phyloP scores from a whole-genome alignment of 371 early-diverging fungal genomes.

The Batrachochytrium dendrobatidis region DNA sequence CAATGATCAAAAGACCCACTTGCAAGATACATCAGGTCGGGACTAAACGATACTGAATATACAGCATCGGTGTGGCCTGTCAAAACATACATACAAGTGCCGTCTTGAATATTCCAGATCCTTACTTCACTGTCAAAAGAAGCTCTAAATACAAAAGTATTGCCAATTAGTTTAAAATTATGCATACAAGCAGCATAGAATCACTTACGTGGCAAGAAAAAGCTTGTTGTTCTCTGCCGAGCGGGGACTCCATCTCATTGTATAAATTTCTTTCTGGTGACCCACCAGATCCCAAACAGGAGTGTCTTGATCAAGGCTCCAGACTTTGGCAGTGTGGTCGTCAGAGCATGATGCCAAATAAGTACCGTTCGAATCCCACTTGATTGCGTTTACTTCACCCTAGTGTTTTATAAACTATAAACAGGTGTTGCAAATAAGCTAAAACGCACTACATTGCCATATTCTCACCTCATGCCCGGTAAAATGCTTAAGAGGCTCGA shows the following conservation, averaged over 20 bases:
- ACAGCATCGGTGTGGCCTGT: constrained; percentile 68
- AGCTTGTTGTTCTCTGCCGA: constrained; percentile 19
- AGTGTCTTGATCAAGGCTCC: constrained; percentile 32
- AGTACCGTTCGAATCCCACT: constrained; percentile 77
- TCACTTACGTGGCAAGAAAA: constrained; percentile 33
- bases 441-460: background rate
- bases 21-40: constrained; percentile 74
- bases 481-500: constrained; percentile 60
- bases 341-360: constrained; percentile 88
- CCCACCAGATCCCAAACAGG: constrained; percentile 47
- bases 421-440: too few relatives aligned
- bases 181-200: constrained; percentile 1
- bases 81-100: constrained; percentile 65
- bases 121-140: constrained; percentile 86
- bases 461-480: constrained; percentile 63
- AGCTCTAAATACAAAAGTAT: constrained; percentile 61
- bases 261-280: constrained; percentile 71
- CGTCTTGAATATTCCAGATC: constrained; percentile 78
- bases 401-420: constrained; percentile 8
- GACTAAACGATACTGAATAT: constrained; percentile 79
- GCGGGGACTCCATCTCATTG: constrained; percentile 64
- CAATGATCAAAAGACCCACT: constrained; percentile 80
- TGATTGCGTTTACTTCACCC: constrained; percentile 81
- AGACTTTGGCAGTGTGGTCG: constrained; percentile 78
- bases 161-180: background rate